Percentiles rank a stretch among this genome's conserved stretches.
Evolutionary conservation across 1,139 yeast genomes (phyloP).

Genomic region (Blastobotrys apis): DNA sequence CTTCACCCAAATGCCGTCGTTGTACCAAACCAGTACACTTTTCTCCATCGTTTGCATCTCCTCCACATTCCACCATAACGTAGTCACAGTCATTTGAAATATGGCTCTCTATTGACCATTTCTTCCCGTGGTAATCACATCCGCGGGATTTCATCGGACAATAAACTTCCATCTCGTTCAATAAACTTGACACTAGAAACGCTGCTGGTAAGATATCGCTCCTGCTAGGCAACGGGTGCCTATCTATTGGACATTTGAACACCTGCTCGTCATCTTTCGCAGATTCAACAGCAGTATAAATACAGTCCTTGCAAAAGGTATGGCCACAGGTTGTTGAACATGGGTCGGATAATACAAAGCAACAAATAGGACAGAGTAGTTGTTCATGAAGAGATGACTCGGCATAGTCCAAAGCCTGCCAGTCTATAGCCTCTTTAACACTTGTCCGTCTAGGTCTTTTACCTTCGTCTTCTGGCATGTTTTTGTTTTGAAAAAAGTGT

Average conservation of each 20-base stretch:
- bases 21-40: constrained; percentile 3
- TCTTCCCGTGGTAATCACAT: constrained; percentile 53
- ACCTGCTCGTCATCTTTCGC: constrained; percentile 17
- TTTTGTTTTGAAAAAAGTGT: neutral
- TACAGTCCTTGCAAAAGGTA: constrained; percentile 33
- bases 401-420: constrained; percentile 33
- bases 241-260: constrained; percentile 57
- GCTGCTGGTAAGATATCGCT: constrained; percentile 60
- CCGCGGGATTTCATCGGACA: constrained; percentile 56
- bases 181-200: constrained; percentile 52
- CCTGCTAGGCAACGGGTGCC: constrained; percentile 42
- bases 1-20: neutral
- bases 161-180: constrained; percentile 55
- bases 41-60: neutral
- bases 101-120: constrained; percentile 60
- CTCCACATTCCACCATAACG: constrained; percentile 46
- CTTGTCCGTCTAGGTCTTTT: neutral
- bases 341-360: constrained; percentile 33
- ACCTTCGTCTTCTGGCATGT: neutral
- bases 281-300: constrained; percentile 19
- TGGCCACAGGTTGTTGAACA: constrained; percentile 37
- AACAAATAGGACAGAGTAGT: constrained; percentile 36
- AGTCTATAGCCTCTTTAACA: constrained; percentile 10
- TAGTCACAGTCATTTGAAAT: constrained; percentile 46
- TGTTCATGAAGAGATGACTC: constrained; percentile 41